Evolutionary conservation across 2,329 filamentous ascomycete genomes (phyloP).

Genomic region (Thelonectria olida): DNA sequence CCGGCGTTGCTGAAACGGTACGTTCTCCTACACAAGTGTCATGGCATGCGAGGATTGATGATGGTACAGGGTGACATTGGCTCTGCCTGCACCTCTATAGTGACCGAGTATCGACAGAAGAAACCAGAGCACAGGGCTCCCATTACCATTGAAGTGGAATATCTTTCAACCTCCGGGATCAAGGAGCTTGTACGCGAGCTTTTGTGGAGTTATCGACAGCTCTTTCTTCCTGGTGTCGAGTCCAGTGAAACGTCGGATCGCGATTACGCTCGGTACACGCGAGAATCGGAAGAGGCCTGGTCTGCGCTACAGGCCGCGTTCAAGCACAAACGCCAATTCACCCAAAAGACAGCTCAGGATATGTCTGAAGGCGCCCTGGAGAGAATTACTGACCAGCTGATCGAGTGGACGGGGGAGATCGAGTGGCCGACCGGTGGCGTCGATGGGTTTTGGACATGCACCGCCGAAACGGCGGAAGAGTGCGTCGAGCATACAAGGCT

Average conservation of each 20-base stretch:
- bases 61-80: conserved; percentile 40
- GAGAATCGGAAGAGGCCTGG: conserved; percentile 53
- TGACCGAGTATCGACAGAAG: conserved; percentile 47
- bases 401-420: conserved; percentile 42
- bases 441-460: conserved; percentile 41
- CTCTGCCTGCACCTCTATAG: conserved; percentile 46
- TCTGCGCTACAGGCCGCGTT: conserved; percentile 47
- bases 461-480: conserved; percentile 42
- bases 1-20: conserved; percentile 40
- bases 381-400: conserved; percentile 34
- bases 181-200: conserved; percentile 42
- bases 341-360: conserved; percentile 31
- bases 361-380: conserved; percentile 40
- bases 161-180: conserved; percentile 39
- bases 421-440: conserved; percentile 41
- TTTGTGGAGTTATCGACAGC: conserved; percentile 44
- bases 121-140: conserved; percentile 31
- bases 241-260: conserved; percentile 28
- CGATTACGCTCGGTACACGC: conserved; percentile 38
- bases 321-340: conserved; percentile 40
- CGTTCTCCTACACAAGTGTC: neutral
- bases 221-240: conserved; percentile 38
- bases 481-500: conserved; percentile 41
- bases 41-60: no score
- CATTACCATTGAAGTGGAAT: conserved; percentile 46